Base-by-base conservation (phyloP, 2,329 filamentous ascomycete species). In the Arthrobotrys megalospora region DNA sequence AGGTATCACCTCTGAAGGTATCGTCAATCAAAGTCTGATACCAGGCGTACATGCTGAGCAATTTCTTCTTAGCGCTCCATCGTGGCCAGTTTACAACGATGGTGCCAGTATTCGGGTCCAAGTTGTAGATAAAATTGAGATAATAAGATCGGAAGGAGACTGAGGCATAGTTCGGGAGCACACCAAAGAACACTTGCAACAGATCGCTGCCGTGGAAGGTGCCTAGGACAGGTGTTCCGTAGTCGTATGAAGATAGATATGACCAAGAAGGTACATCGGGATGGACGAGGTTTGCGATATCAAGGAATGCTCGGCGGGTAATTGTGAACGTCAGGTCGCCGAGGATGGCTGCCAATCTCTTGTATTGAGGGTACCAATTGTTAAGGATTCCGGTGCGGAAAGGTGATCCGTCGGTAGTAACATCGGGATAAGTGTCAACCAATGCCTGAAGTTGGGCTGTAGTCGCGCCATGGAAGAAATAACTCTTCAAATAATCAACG, bases 191-290 rank as follows among this genome's bases (percentile, higher is more conserved):
- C 0, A 92, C 88, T 82, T 92, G 89, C 2, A 93, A 80, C 0
- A 94, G 81, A 80, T 94, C 92, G 0, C 88, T 89, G 12, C 84
- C 91, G 83, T 96, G 93, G 84, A 93, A 92, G 0, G 92, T 94
- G 16, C 93, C 93, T 0, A 95, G 83, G 58, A 94, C 84, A 0
- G 92, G 91, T 0, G 90, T 91, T 8, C 90, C 90, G 82, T 91
- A 89, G 85, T 91, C 84, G 84, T 94, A 94, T 0, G 89, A 91
- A 0, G 90, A 85, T 0, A 96, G 87, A 84, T 94, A 96, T 0
- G 91, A 93, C 92, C 92, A 96, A 0, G 86, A 85, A 0, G 90
- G 89, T 0, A 93, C 89, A 36, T 84, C 81, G 0, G 90, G 90
- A 79, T 89, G 87, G 11, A 85, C 84, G 0, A 84, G 67, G 0